Evolutionary conservation across 148 eudicot genomes (phyloP), one percentile per base, ranked within the genome.

Genomic region (Diospyros lotus): DNA sequence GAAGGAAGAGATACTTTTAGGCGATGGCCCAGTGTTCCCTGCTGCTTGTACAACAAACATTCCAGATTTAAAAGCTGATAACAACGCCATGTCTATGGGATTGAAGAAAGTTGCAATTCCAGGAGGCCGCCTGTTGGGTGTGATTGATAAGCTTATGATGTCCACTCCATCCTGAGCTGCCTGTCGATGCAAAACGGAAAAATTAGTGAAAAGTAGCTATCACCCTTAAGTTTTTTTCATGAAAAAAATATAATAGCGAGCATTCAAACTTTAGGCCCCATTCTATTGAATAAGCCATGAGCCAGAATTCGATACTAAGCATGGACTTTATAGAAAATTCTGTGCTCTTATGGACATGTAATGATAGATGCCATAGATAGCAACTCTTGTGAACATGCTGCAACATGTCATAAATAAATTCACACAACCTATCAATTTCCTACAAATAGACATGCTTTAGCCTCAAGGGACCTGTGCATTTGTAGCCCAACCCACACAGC

Each of bases 131-230:
- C 98, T 85, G 72, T 96, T 96, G 73, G 99, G 99, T 65, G 99
- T 96, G 66, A 96, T 93, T 71, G 99, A 96, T 78, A 96, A 89
- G 86, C 94, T 96, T 79, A 96, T 89, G 68, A 96, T 75, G 77
- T 96, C 98, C 77, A 96, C 99, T 76, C 97, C 98, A 82, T 96
- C 99, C 80, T 93, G 98, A 75, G 99, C 99, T 61, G 99, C 99
- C 99, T 95, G 86, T 64, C 70, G 78, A 75, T 78, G 54, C 56
- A 73, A 55, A 56, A 56, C 40, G n/a, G 59, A 48, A 50, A 12
- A 71, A 45, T 17, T 71, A 15, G 39, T 74, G 55, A 64, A 70
- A 51, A n/a, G n/a, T 43, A 66, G 42, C 17, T 75, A 14, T 59
- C 45, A 58, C 58, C 38, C 50, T 54, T 71, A 41, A 56, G 61